Evolutionary conservation across 306 rosid genomes (phyloP), one percentile per base, ranked within the genome.

Genomic region (Gleditsia sinensis): DNA sequence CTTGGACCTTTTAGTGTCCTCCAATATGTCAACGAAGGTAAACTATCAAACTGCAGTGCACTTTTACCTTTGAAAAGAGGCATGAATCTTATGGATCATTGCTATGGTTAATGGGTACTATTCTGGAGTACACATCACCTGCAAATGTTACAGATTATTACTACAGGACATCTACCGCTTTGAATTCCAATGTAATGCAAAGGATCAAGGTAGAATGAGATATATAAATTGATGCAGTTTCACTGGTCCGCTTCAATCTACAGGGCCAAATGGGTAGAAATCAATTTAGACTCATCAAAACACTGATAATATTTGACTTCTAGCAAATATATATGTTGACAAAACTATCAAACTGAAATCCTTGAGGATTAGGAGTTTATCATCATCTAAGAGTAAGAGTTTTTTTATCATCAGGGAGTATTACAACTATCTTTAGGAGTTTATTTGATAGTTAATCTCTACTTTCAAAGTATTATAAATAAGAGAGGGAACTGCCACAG

Each of bases 121-220:
- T 34, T 71, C 78, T 71, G 45, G 20, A 30, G 27, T 69, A 21
- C 77, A 48, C 34, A 20, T 62, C 63, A 49, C 63, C 42, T 36
- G 54, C 55, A 9, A 66, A 71, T 27, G 24, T 48, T 36, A 71
- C n/a, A 39, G 34, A 27, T 13, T 6, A 50, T 55, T 23, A 56
- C 33, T 30, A 24, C 48, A 33, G 14, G 40, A 71, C 36, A 17
- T 43, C 33, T 63, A 50, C 67, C 9, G 10, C 16, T 55, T 70
- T n/a, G 45, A 45, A 59, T 32, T 73, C n/a, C 33, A 36, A 34
- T 14, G 40, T 6, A 3, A 42, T n/a, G 37, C 46, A 51, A 75
- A 75, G 45, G 46, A 9, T 53, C n/a, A 55, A 37, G 2, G 60
- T 24, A 54, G 39, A 33, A 59, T 17, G 21, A 33, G 6, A 9